Base-by-base conservation (phyloP, 169 alveolate genomes). In the Cystoisospora suis region DNA sequence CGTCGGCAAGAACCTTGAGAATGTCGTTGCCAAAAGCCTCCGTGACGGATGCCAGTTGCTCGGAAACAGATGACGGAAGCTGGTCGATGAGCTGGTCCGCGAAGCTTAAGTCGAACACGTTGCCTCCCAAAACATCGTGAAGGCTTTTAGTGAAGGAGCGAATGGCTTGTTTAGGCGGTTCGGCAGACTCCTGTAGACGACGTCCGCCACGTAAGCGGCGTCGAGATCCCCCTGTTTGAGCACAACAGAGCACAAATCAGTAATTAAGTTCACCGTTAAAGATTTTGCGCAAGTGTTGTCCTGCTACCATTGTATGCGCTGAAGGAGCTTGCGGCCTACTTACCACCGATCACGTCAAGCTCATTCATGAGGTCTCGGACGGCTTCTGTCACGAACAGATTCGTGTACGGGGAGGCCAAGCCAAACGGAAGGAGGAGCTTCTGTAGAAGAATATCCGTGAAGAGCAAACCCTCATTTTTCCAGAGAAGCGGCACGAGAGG, bases 151-250 rank as follows among this genome's bases (percentile, higher is more conserved):
- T 20, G 58, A 72, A 72, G 58, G 83, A 32, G n/a, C 83, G 83
- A 36, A 72, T 36, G 40, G 83, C 32, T 5, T 72, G 59, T 38
- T 38, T 72, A 36, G 83, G 58, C 44, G 83, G 27, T 38, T 72
- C 83, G 20, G 27, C 17, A 5, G 47, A 9, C 65, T 53, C 65
- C 56, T 72, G 83, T 34, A 72, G 32, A 6, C 45, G 47, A 38
- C 83, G 83, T n/a, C n/a, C n/a, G 34, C 58, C 83, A 47, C 83
- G 83, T 34, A 72, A 56, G 38, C 83, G 47, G 56, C 58, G n/a
- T n/a, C n/a, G n/a, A n/a, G n/a, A n/a, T 20, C 34, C 45, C 56
- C 40, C 17, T 38, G 34, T 72, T 56, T 38, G 83, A 47, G 27
- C 42, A 7, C 29, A 38, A 72, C 42, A 72, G 36, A 17, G 17